Base-by-base conservation (phyloP, 257 asterid species). In the Striga asiatica region DNA sequence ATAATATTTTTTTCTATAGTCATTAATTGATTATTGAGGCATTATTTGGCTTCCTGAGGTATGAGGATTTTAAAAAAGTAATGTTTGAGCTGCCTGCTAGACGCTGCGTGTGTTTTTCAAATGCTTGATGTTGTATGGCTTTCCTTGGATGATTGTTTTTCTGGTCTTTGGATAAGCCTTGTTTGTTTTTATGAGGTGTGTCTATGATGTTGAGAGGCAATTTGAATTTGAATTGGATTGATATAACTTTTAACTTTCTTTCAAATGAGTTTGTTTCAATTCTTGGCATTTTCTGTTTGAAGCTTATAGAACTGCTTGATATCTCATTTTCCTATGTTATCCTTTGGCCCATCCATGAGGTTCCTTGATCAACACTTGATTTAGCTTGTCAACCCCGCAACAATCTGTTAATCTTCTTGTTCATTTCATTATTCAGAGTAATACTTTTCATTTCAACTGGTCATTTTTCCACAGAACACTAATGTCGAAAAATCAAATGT, bases 71-170 rank as follows among this genome's bases (percentile, higher is more conserved):
- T 20, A 56, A 38, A 46, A 35, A 45, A 23, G 42, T 48, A 16
- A 11, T 24, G 62, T 45, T 57, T 23, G 28, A 39, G 38, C 6
- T 19, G 56, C 72, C 38, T 39, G 55, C 24, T 56, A 60, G 66
- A 29, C 61, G 18, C 25, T 48, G 16, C 24, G 10, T n/a, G 14
- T 51, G 48, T 50, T 53, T 34, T 34, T 58, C 46, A 32, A 17
- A 50, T 52, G 52, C 37, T 56, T 21, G n/a, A 17, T 38, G 45
- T 65, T 34, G 46, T 35, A 39, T 32, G 43, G 50, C 23, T 53
- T 41, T 65, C 65, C 67, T 50, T 49, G 8, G 67, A 60, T 53
- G 12, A n/a, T 56, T 14, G 47, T 50, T 67, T 66, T 71, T 51
- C 22, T 14, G 56, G 66, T 50, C 69, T 57, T 65, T 57, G 72